These are phyloP conservation scores for Aspergillus viridinutans DNA, from an alignment of 2,329 filamentous ascomycete species.

Conservation along the genomic window DNA sequence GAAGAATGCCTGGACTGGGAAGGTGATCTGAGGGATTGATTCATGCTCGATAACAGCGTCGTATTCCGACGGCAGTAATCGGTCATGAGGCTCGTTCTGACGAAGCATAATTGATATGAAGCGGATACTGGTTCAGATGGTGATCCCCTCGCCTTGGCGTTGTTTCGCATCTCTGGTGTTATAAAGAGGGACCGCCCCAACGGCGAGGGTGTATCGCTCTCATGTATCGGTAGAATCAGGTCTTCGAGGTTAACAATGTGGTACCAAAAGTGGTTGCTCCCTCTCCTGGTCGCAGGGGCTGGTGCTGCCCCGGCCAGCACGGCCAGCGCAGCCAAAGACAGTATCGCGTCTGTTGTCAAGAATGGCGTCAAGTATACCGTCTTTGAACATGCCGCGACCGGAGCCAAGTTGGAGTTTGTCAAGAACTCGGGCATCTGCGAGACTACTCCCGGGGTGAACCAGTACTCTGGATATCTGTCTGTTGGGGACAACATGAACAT, in stretches of 20 bases:
- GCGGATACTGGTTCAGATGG: neutral
- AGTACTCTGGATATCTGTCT: slow-evolving; percentile 50
- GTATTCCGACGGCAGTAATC: neutral
- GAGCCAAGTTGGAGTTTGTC: slow-evolving; percentile 45
- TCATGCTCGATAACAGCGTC: neutral
- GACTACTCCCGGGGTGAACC: slow-evolving; percentile 48
- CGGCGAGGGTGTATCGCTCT: neutral
- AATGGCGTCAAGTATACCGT: slow-evolving; percentile 43
- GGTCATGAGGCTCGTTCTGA: neutral
- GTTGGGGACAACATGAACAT: slow-evolving; percentile 44
- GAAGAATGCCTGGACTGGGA: neutral
- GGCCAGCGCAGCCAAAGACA: slow-evolving; percentile 2
- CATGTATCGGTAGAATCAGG: neutral
- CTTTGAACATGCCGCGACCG: slow-evolving; percentile 48
- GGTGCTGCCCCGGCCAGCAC: neutral
- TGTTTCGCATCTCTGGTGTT: neutral
- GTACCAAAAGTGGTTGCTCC: neutral
- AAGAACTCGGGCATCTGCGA: slow-evolving; percentile 51
- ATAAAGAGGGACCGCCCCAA: neutral
- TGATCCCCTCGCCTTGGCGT: neutral
- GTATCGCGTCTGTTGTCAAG: slow-evolving; percentile 25
- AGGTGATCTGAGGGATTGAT: neutral
- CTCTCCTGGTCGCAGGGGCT: neutral
- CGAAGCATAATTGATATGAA: neutral
- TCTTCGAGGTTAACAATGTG: neutral